Evolutionary conservation across 352 stramenopile species (phyloP).

Genomic region (Saprolegnia diclina): DNA sequence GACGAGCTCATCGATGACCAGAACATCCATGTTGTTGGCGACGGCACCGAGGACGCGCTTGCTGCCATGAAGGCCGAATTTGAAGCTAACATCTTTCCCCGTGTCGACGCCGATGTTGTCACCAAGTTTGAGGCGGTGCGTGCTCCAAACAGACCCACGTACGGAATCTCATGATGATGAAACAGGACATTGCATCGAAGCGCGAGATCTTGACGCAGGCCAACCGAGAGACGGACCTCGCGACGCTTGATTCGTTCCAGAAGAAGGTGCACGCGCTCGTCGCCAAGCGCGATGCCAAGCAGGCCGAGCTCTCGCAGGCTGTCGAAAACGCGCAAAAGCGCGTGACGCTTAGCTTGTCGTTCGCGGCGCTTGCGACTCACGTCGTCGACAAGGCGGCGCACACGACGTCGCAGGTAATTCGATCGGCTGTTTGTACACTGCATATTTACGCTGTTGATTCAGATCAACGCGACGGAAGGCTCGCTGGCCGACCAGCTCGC

Average conservation of each 20-base stretch:
- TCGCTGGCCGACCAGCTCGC: conserved; percentile 67
- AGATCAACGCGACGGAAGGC: conserved; percentile 71
- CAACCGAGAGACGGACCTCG: conserved; percentile 49
- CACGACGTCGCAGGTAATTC: conserved; percentile 35
- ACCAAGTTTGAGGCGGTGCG: conserved; percentile 29
- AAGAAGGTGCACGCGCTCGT: conserved; percentile 61
- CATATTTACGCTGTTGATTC: conserved; percentile 31
- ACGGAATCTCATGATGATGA: conserved; percentile 40
- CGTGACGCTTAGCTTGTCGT: conserved; percentile 68
- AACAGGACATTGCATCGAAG: conserved; percentile 67
- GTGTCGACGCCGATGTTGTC: conserved; percentile 30
- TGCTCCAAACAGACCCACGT: conserved; percentile 6
- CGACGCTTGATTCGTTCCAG: conserved; percentile 68
- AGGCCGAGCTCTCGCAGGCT: conserved; percentile 66
- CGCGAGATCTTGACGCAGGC: conserved; percentile 57
- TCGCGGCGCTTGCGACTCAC: conserved; percentile 58
- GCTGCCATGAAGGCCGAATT: conserved; percentile 17
- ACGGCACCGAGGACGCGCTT: conserved; percentile 11
- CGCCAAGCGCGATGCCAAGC: conserved; percentile 64
- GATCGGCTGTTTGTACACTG: background rate
- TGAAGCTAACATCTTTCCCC: conserved; percentile 37
- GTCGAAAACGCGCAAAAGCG: conserved; percentile 68
- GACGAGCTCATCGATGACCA: conserved; percentile 62
- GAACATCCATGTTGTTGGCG: conserved; percentile 21
- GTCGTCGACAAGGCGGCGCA: conserved; percentile 71